Percentiles rank a stretch among this genome's conserved stretches.
phyloP scores from a whole-genome alignment of 169 alveolate species.

The Eimeria maxima region DNA sequence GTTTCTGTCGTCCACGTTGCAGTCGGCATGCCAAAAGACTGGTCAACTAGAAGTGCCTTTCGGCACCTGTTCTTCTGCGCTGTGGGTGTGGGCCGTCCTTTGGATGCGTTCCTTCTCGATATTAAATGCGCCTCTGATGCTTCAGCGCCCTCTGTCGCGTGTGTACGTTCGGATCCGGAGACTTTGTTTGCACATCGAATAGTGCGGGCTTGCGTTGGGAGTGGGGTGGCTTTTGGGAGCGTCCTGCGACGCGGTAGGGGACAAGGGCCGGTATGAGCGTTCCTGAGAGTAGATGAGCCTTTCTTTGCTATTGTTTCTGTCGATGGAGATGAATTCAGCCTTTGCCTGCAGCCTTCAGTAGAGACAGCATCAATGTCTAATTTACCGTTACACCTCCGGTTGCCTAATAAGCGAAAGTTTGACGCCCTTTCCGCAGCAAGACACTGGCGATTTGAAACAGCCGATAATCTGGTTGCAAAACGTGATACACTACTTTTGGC shows the following conservation, averaged over 20 bases:
- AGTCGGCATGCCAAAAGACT: constrained; percentile 19
- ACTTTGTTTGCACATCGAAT: constrained; percentile 25
- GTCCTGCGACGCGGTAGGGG: constrained; percentile 53
- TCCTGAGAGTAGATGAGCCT: neutral
- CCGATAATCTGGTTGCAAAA: constrained; percentile 1
- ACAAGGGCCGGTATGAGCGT: neutral
- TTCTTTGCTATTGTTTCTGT: constrained; percentile 4
- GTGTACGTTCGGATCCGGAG: neutral
- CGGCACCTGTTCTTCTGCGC: neutral
- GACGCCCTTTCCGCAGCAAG: neutral
- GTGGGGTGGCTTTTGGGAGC: constrained; percentile 9
- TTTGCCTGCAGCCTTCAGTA: neutral
- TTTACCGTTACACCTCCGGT: neutral
- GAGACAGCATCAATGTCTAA: neutral
- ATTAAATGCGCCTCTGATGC: neutral
- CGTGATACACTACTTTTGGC: constrained; percentile 2
- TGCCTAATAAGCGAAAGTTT: neutral
- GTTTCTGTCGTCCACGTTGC: neutral
- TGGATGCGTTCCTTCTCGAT: neutral
- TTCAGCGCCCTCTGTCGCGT: neutral
- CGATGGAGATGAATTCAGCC: neutral
- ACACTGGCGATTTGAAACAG: neutral
- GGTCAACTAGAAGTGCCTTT: constrained; percentile 56
- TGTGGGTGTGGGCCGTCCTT: neutral
- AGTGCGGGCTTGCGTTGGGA: constrained; percentile 6